phyloP scores from a whole-genome alignment of 2,329 filamentous ascomycete species.

The Parascedosporium putredinis region DNA sequence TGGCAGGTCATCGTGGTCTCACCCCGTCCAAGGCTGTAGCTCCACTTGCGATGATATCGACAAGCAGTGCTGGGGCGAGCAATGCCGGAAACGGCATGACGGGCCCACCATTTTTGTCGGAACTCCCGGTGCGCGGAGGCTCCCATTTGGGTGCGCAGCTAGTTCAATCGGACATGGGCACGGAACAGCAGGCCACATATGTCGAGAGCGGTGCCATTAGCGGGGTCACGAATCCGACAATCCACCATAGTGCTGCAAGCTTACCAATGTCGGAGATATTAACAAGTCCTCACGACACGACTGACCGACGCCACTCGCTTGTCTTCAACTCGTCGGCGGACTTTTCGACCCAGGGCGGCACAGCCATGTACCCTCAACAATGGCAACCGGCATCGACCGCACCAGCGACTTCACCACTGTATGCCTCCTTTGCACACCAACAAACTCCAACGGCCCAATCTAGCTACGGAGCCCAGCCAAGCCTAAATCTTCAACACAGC shows the following conservation, averaged over 20 bases:
- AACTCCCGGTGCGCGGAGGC: slow-evolving; percentile 31
- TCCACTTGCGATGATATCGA: slow-evolving; percentile 17
- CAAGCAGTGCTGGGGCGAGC: slow-evolving; percentile 9
- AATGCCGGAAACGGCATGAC: slow-evolving; percentile 16
- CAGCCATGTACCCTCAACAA: slow-evolving; percentile 29
- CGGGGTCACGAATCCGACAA: slow-evolving; percentile 22
- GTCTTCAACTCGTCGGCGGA: slow-evolving; percentile 32
- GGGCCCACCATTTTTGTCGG: slow-evolving; percentile 26
- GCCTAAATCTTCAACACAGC: slow-evolving; percentile 1
- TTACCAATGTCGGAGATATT: slow-evolving; percentile 36
- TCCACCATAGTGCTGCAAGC: slow-evolving; percentile 22
- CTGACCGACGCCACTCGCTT: slow-evolving; percentile 33
- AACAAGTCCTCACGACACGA: slow-evolving; percentile 29
- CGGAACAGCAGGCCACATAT: slow-evolving; percentile 29
- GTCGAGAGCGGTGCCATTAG: slow-evolving; percentile 26
- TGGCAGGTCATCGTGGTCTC: slow-evolving; percentile 21
- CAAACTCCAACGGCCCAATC: slow-evolving; percentile 14
- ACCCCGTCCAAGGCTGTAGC: slow-evolving; percentile 25
- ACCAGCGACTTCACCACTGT: slow-evolving; percentile 31
- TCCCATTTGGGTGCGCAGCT: slow-evolving; percentile 30
- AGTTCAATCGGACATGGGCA: slow-evolving; percentile 29
- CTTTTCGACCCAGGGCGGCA: slow-evolving; percentile 29
- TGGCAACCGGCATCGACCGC: slow-evolving; percentile 35
- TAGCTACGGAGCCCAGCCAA: slow-evolving; percentile 3
- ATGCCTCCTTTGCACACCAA: slow-evolving; percentile 33